Evolutionary conservation across 306 rosid species (phyloP).

Genomic region (Quercus parvula): DNA sequence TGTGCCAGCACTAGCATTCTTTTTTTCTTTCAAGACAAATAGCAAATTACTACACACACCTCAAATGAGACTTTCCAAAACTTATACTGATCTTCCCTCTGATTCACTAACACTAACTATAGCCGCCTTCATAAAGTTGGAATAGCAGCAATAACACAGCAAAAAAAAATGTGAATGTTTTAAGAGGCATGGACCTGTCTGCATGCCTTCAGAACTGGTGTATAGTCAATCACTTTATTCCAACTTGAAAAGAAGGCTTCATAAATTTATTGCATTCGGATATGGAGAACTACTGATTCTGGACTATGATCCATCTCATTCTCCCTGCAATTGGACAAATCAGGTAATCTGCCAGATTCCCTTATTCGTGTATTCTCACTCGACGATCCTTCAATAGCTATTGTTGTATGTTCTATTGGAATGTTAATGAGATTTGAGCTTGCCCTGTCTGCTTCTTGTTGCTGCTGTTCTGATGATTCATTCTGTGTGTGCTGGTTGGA

Average conservation of each 20-base stretch:
- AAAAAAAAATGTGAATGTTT: neutral
- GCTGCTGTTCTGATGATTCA: slow-evolving; percentile 14
- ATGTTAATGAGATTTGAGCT: neutral
- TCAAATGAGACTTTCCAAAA: neutral
- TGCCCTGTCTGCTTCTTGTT: neutral
- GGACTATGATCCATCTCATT: slow-evolving; percentile 4
- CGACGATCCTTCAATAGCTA: slow-evolving; percentile 13
- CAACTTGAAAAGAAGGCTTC: neutral
- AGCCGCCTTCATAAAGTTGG: neutral
- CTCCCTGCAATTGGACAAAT: neutral
- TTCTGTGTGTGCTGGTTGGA: slow-evolving; percentile 17
- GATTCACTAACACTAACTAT: neutral
- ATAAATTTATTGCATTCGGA: slow-evolving; percentile 8
- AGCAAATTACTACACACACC: neutral
- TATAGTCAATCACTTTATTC: neutral
- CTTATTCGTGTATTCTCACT: neutral
- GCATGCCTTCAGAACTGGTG: neutral
- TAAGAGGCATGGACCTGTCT: neutral
- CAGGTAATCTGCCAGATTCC: neutral
- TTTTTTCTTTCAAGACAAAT: neutral
- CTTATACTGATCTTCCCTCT: neutral
- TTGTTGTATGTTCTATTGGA: neutral
- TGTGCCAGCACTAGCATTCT: neutral
- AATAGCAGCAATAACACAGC: neutral
- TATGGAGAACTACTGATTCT: slow-evolving; percentile 27